A percentile compares a stretch with the other conserved stretches of the same genome.
These are phyloP conservation scores for Phycomyces nitens DNA, from an alignment of 192 early-diverging fungal genomes.

Conservation along the genomic window DNA sequence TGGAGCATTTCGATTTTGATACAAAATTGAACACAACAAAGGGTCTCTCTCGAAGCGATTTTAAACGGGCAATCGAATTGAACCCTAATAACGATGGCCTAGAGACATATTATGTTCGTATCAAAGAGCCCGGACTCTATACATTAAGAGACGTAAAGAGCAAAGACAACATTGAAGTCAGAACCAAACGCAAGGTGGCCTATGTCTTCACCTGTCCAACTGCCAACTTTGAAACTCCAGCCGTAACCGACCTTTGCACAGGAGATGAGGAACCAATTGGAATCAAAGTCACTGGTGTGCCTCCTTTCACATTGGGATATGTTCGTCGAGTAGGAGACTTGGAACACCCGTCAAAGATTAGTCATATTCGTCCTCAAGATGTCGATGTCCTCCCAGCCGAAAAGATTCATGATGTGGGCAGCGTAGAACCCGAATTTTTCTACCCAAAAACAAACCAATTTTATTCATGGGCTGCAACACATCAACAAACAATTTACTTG, in stretches of 20 bases:
- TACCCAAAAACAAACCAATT: neutral
- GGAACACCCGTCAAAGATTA: conserved; percentile 21
- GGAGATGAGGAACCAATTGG: conserved; percentile 28
- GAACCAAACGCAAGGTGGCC: conserved; percentile 23
- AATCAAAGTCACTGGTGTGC: conserved; percentile 37
- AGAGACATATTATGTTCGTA: conserved; percentile 32
- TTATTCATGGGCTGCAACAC: conserved; percentile 36
- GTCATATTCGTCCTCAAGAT: conserved; percentile 30
- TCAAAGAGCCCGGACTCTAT: conserved; percentile 39
- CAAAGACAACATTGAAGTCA: conserved; percentile 34
- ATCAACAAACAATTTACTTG: conserved; percentile 25
- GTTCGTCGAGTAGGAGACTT: conserved; percentile 5
- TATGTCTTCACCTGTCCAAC: conserved; percentile 40
- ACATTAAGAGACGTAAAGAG: conserved; percentile 25
- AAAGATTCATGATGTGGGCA: neutral
- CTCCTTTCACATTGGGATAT: conserved; percentile 38
- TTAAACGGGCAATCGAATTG: conserved; percentile 32
- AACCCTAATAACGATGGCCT: conserved; percentile 21
- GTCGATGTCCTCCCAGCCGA: conserved; percentile 14
- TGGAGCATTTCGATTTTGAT: conserved; percentile 36
- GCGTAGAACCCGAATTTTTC: conserved; percentile 14
- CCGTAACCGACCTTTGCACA: conserved; percentile 20
- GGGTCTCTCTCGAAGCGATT: conserved; percentile 21
- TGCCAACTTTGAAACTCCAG: conserved; percentile 19
- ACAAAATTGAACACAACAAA: conserved; percentile 12